These are phyloP conservation scores for Scutellospora calospora DNA, from an alignment of 371 early-diverging fungal genomes.

Conservation along the genomic window DNA sequence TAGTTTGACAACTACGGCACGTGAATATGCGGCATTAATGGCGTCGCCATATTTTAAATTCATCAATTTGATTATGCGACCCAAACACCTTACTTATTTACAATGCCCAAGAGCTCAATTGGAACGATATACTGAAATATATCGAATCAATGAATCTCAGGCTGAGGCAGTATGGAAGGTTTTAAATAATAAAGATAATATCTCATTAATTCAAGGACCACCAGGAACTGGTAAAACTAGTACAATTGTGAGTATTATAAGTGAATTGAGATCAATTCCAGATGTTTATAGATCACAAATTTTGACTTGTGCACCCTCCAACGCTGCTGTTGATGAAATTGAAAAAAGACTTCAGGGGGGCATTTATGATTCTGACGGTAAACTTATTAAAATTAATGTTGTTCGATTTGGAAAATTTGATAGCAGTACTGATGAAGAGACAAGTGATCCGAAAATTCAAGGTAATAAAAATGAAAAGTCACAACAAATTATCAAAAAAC, in stretches of 20 bases:
- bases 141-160: slow-evolving; percentile 89
- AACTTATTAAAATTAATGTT: slow-evolving; percentile 68
- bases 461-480: not conserved
- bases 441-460: not conserved
- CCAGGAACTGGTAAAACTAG: slow-evolving; percentile 78
- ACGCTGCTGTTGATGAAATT: slow-evolving; percentile 98
- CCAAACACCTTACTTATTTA: slow-evolving; percentile 49
- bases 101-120: slow-evolving; percentile 53
- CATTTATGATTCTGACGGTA: slow-evolving; percentile 62
- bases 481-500: not conserved
- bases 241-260: not conserved
- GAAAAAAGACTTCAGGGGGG: slow-evolving; percentile 83
- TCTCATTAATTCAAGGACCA: slow-evolving; percentile 93
- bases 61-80: slow-evolving; percentile 70
- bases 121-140: slow-evolving; percentile 63
- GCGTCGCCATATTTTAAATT: slow-evolving; percentile 73
- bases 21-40: slow-evolving; percentile 87
- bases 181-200: slow-evolving; percentile 71
- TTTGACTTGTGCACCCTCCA: slow-evolving; percentile 96
- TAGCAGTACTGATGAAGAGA: slow-evolving; percentile 53
- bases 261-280: slow-evolving; percentile 5
- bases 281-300: slow-evolving; percentile 52
- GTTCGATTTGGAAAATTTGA: slow-evolving; percentile 82
- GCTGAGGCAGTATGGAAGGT: slow-evolving; percentile 86
- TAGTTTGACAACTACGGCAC: slow-evolving; percentile 79